A percentile compares a stretch with the other conserved stretches of the same genome.
phyloP scores from a whole-genome alignment of 2,329 filamentous ascomycete genomes.

The Setomelanomma holmii region DNA sequence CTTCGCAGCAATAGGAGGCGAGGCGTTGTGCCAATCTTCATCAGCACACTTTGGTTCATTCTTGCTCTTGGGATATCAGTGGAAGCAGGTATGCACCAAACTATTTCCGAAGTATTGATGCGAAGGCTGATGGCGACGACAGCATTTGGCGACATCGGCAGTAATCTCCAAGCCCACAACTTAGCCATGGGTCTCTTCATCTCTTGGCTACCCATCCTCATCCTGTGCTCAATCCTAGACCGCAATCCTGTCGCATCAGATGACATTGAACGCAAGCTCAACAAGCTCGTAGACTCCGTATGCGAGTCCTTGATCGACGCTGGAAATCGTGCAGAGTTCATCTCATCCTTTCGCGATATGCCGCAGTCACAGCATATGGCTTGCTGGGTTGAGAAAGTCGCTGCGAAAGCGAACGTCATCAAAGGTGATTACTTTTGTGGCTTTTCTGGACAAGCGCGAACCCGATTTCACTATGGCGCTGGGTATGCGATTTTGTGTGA shows the following conservation, averaged over 20 bases:
- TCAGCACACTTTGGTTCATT: constrained; percentile 52
- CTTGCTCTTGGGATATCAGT: constrained; percentile 44
- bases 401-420: constrained; percentile 21
- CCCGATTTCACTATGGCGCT: constrained; percentile 47
- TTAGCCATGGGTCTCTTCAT: constrained; percentile 53
- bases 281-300: constrained; percentile 45
- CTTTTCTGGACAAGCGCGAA: constrained; percentile 42
- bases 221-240: constrained; percentile 53
- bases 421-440: constrained; percentile 42
- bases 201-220: constrained; percentile 53
- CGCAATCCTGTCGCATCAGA: constrained; percentile 52
- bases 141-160: constrained; percentile 43
- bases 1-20: constrained; percentile 49
- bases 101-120: neutral
- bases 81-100: constrained; percentile 3
- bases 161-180: constrained; percentile 51
- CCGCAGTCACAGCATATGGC: constrained; percentile 25
- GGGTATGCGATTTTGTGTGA: constrained; percentile 51
- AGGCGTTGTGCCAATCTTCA: constrained; percentile 47
- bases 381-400: constrained; percentile 32
- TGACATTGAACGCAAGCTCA: constrained; percentile 46
- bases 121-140: constrained; percentile 1
- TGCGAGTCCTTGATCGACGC: constrained; percentile 36
- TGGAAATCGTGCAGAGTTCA: constrained; percentile 25
- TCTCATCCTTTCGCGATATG: constrained; percentile 30